Conservation (phyloP, 495 filamentous ascomycete genomes). For the Hyaloscypha finlandica region DNA sequence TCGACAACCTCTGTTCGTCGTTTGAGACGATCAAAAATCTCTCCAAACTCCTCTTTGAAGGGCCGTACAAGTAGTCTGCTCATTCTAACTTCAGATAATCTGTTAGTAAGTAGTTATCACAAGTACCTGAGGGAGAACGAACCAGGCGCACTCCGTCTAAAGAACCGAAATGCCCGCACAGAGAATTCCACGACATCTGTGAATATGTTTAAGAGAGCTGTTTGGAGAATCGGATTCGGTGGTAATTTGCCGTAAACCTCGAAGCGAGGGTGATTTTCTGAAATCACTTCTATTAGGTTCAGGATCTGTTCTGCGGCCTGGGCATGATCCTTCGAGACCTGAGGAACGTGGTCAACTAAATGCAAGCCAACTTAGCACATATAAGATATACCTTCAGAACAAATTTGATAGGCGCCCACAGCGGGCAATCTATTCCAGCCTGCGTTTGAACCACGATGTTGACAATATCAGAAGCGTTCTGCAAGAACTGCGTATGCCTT, state of each 20-base stretch:
- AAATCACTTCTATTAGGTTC: background rate
- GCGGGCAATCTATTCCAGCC: conserved; percentile 7
- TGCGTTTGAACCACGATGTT: conserved; percentile 10
- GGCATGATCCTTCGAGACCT: conserved; percentile 8
- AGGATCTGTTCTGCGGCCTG: conserved; percentile 8
- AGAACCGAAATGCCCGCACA: background rate
- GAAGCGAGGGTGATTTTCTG: conserved; percentile 14
- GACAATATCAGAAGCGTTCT: conserved; percentile 2
- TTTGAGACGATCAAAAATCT: conserved; percentile 11
- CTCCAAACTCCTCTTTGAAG: conserved; percentile 7
- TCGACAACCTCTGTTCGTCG: conserved; percentile 11
- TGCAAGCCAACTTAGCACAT: conserved; percentile 1
- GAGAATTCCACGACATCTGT: conserved; percentile 12
- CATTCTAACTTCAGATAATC: background rate
- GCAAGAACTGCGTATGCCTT: conserved; percentile 1
- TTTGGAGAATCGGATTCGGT: conserved; percentile 4
- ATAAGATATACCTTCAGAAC: conserved; percentile 5
- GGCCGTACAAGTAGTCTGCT: background rate
- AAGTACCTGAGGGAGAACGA: conserved; percentile 4
- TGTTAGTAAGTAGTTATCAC: background rate
- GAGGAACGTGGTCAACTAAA: background rate
- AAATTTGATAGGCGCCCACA: conserved; percentile 13
- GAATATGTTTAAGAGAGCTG: conserved; percentile 10
- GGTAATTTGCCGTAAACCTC: conserved; percentile 12
- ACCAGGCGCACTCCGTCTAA: background rate